phyloP scores from a whole-genome alignment of 2,329 filamentous ascomycete genomes.

The Hypoxylon sp. region DNA sequence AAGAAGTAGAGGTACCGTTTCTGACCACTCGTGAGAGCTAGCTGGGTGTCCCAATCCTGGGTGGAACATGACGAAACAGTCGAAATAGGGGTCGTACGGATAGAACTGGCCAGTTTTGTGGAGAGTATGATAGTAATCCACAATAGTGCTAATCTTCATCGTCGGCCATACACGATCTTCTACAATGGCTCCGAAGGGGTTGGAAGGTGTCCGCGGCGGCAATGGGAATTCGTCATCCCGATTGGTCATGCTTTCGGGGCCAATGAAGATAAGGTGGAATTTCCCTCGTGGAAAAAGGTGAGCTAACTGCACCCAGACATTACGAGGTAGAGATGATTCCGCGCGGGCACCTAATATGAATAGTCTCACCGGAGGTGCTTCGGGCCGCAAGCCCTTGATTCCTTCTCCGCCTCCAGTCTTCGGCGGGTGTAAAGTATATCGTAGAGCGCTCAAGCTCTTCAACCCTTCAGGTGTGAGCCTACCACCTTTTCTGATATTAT shows the following conservation, averaged over 20 bases:
- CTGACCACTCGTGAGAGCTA: conserved; percentile 92
- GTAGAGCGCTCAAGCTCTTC: conserved; percentile 92
- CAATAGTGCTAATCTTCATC: conserved; percentile 97
- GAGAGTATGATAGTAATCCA: conserved; percentile 98
- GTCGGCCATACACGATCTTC: conserved; percentile 90
- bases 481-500: conserved; percentile 81
- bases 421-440: conserved; percentile 94
- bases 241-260: conserved; percentile 95
- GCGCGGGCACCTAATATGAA: conserved; percentile 96
- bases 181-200: conserved; percentile 94
- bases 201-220: conserved; percentile 84
- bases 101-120: conserved; percentile 92
- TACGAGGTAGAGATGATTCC: conserved; percentile 94
- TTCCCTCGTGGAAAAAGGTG: conserved; percentile 94
- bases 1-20: conserved; percentile 88
- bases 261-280: conserved; percentile 94
- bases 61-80: conserved; percentile 97
- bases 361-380: conserved; percentile 88
- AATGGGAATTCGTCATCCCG: conserved; percentile 94
- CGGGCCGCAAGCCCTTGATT: conserved; percentile 84
- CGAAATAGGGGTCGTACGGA: conserved; percentile 98
- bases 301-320: conserved; percentile 94
- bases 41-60: conserved; percentile 95
- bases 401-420: conserved; percentile 80
- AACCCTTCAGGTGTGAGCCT: conserved; percentile 89